Evolutionary conservation across 257 asterid genomes (phyloP).

Genomic region (Solanum chiquidenum): DNA sequence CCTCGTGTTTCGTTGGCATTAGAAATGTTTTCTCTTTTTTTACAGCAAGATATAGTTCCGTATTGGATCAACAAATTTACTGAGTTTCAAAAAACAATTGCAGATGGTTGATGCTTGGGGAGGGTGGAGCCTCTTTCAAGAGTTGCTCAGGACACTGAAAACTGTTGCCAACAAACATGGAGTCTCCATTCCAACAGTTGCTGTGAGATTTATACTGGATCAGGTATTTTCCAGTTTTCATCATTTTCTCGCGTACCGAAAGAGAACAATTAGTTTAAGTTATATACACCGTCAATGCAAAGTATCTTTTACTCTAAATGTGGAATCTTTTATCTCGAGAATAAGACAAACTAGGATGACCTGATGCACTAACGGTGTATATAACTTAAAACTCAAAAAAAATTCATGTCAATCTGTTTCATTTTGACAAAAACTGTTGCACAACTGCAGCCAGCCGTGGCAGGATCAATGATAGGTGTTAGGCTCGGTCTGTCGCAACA

Average conservation of each 20-base stretch:
- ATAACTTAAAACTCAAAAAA: background rate
- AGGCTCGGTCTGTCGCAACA: slow-evolving; percentile 87
- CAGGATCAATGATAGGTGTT: slow-evolving; percentile 95
- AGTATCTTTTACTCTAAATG: background rate
- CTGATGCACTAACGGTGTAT: background rate
- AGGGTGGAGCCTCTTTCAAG: slow-evolving; percentile 91
- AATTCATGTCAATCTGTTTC: background rate
- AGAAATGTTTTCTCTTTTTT: background rate
- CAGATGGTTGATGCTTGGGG: slow-evolving; percentile 99
- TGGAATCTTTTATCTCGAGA: background rate
- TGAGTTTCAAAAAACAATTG: background rate
- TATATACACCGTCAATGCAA: background rate
- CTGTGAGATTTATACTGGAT: slow-evolving; percentile 72
- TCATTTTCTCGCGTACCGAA: background rate
- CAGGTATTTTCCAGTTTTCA: slow-evolving; percentile 33
- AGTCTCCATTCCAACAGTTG: slow-evolving; percentile 81
- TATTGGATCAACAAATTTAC: background rate
- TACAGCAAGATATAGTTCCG: background rate
- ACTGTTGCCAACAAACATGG: slow-evolving; percentile 61
- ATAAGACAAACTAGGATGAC: background rate
- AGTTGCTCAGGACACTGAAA: slow-evolving; percentile 58
- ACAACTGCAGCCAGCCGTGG: slow-evolving; percentile 71
- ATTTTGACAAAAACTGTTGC: background rate
- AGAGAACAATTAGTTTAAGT: background rate
- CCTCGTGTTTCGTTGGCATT: background rate